phyloP scores from a whole-genome alignment of 345 rosid species.

The Ricinus communis region DNA sequence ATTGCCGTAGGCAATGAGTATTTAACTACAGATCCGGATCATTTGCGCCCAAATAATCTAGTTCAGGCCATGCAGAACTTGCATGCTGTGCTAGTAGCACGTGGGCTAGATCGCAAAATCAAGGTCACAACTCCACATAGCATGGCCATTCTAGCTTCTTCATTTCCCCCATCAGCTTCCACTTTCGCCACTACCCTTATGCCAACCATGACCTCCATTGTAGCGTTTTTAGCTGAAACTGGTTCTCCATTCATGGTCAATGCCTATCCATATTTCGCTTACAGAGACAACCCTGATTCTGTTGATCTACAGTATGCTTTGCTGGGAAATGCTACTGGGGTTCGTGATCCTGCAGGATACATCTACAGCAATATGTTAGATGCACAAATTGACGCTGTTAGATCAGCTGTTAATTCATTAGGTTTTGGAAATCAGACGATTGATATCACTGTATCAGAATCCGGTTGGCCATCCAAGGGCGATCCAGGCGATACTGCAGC shows the following conservation, averaged over 20 bases:
- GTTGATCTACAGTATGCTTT: slow-evolving; percentile 56
- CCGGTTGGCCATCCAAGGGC: slow-evolving; percentile 69
- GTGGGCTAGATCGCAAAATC: slow-evolving; percentile 62
- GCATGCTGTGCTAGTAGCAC: slow-evolving; percentile 43
- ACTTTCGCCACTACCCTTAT: slow-evolving; percentile 47
- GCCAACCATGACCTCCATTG: slow-evolving; percentile 50
- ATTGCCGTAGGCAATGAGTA: slow-evolving; percentile 63
- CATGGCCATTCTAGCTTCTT: slow-evolving; percentile 59
- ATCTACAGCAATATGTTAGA: slow-evolving; percentile 56
- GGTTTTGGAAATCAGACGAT: slow-evolving; percentile 49
- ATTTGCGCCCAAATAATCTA: slow-evolving; percentile 41
- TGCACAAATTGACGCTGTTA: slow-evolving; percentile 60
- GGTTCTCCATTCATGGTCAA: slow-evolving; percentile 64
- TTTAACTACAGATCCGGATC: slow-evolving; percentile 42
- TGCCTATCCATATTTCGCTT: slow-evolving; percentile 69
- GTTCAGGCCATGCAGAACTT: slow-evolving; percentile 59
- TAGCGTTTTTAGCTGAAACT: slow-evolving; percentile 48
- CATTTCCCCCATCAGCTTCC: slow-evolving; percentile 63
- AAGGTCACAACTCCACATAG: slow-evolving; percentile 64
- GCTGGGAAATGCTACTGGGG: slow-evolving; percentile 47
- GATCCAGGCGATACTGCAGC: slow-evolving; percentile 46
- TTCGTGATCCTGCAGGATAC: slow-evolving; percentile 56
- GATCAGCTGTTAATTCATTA: slow-evolving; percentile 52
- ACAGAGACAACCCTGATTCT: slow-evolving; percentile 44
- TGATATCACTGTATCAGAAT: slow-evolving; percentile 49